These are phyloP conservation scores for Jamesozyma piceae DNA, from an alignment of 805 yeast species.

Conservation along the genomic window DNA sequence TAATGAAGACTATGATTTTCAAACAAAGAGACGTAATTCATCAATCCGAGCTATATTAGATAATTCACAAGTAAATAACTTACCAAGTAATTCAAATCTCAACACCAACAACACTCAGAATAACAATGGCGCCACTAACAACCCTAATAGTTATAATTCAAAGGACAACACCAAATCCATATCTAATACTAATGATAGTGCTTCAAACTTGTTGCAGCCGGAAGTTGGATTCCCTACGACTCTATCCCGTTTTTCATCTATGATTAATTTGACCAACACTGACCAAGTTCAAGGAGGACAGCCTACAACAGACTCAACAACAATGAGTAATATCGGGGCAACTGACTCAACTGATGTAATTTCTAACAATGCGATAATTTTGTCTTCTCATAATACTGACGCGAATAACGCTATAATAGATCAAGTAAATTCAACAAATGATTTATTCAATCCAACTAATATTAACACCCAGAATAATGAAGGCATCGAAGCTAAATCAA, in stretches of 20 bases:
- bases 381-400: too few relatives aligned
- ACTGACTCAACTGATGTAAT: not conserved
- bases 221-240: slow-evolving; percentile 5
- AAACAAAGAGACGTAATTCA: slow-evolving; percentile 25
- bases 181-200: not conserved
- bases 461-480: too few relatives aligned
- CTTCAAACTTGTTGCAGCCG: too few relatives aligned
- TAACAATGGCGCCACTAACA: not conserved
- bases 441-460: too few relatives aligned
- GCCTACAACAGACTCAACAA: not conserved
- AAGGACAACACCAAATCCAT: not conserved
- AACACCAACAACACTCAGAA: not conserved
- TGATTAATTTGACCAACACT: slow-evolving; percentile 1
- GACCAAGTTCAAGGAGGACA: too few relatives aligned
- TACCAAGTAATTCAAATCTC: not conserved
- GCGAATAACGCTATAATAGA: too few relatives aligned
- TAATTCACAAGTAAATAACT: not conserved
- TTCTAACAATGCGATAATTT: not conserved
- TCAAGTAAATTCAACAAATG: too few relatives aligned
- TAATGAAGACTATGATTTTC: slow-evolving; percentile 27
- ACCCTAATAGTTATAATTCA: not conserved
- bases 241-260: slow-evolving; percentile 7
- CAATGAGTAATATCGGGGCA: not conserved
- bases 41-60: slow-evolving; percentile 16
- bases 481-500: too few relatives aligned